Percentiles rank a stretch among this genome's conserved stretches.
Conservation (phyloP, 768 basidiomycete species). For the Russula dissimulans region DNA sequence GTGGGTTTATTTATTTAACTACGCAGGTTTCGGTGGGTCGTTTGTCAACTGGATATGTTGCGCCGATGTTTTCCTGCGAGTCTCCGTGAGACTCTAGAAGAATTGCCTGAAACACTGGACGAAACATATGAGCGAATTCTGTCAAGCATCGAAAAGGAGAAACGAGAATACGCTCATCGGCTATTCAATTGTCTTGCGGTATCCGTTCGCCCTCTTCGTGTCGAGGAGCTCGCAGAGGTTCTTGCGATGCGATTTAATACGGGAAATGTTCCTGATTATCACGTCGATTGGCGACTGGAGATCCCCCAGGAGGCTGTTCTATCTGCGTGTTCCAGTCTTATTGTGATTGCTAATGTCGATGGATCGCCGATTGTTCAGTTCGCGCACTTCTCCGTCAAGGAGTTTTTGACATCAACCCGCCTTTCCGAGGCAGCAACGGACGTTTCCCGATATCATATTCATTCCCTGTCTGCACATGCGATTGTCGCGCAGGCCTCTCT, state of each 20-base stretch:
- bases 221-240: too few relatives aligned
- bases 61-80: not conserved
- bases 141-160: not conserved
- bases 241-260: too few relatives aligned
- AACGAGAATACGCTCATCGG: not conserved
- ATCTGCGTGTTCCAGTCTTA: not conserved
- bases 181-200: slow-evolving; percentile 2
- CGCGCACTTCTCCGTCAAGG: not conserved
- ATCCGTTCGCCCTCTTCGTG: not conserved
- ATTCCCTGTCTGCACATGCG: not conserved
- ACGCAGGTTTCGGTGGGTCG: slow-evolving; percentile 4
- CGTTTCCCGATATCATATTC: not conserved
- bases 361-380: not conserved
- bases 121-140: slow-evolving; percentile 5
- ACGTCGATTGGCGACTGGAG: too few relatives aligned
- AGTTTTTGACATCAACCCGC: not conserved
- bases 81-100: not conserved
- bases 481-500: not conserved
- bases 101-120: not conserved
- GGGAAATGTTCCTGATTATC: too few relatives aligned
- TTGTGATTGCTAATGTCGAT: not conserved
- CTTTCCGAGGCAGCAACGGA: not conserved
- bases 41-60: not conserved
- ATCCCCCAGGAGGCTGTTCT: too few relatives aligned
- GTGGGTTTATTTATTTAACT: not conserved